Base-by-base conservation (phyloP, 2,329 filamentous ascomycete genomes). In the Cylindrodendrum hubeiense region DNA sequence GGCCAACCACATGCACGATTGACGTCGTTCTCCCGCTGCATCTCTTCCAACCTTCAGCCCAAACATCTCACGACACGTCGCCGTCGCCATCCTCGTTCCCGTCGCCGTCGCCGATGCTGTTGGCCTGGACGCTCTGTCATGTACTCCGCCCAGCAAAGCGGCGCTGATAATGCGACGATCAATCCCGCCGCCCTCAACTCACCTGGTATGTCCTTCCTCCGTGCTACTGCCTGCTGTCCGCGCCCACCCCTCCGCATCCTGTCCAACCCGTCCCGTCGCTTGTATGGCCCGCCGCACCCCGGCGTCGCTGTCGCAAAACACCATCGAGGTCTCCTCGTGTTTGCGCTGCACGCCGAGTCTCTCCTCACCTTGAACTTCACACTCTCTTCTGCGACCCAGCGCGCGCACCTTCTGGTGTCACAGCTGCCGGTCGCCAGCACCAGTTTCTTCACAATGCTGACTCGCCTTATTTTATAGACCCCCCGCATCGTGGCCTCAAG, bases 101-200 rank as follows among this genome's bases (percentile, higher is more conserved):
- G 70, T 69, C 65, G 65, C 59, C 72, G 52, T 59, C 50, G 60
- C 60, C 55, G 62, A 66, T 69, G 60, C 70, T 66, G 65, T 69
- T 76, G 71, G 69, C 65, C 71, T 69, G 71, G 69, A 67, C 70
- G 69, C 62, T 72, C 62, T 72, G 75, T 68, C 76, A 81, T 81
- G 79, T 80, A 80, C 76, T 76, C 78, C 67, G 76, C 74, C 65
- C 78, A 74, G 81, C 87, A 90, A 81, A 91, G 91, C 85, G 89
- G 89, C 82, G 91, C 92, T 87, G 91, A 93, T 80, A 91, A 91
- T 85, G 93, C 92, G 79, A 97, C 94, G 78, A 96, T 97, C 86
- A 93, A 97, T 86, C 94, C 94, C 79, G 93, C 93, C 77, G 93
- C 92, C 70, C 87, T 97, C 84, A 94, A 92, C 84, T 91, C 90